phyloP scores from a whole-genome alignment of 2,329 filamentous ascomycete species.

The Ceratocystis albifundus region DNA sequence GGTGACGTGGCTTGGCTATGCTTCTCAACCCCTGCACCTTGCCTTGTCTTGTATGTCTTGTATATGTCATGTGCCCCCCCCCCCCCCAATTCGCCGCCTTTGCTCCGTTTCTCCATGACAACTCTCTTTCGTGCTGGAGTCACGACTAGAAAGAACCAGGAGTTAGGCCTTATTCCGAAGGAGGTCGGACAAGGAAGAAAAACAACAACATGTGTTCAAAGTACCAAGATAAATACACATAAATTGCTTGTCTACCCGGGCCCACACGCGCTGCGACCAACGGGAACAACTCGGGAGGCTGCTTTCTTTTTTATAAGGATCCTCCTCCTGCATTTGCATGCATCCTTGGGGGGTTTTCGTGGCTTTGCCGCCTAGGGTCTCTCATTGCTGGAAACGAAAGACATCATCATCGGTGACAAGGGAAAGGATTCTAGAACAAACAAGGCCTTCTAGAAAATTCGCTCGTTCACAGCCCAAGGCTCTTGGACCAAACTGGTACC shows the following conservation, averaged over 20 bases:
- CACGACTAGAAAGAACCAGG: too few relatives aligned
- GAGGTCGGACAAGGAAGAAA: neutral
- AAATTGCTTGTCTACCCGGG: neutral
- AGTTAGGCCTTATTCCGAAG: neutral
- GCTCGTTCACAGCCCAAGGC: neutral
- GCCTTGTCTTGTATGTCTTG: neutral
- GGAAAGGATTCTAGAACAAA: slow-evolving; percentile 1
- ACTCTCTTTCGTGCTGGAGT: too few relatives aligned
- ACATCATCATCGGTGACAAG: neutral
- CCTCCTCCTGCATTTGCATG: neutral
- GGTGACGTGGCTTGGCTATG: neutral
- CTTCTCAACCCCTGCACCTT: neutral
- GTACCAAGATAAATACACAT: neutral
- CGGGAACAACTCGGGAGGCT: slow-evolving; percentile 8
- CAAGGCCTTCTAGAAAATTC: neutral
- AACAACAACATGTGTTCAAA: neutral
- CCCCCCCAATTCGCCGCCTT: neutral
- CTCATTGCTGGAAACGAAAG: neutral
- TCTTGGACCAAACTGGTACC: neutral
- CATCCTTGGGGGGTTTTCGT: neutral
- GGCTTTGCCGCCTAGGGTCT: neutral
- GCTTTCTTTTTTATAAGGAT: neutral
- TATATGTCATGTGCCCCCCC: neutral
- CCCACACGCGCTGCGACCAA: slow-evolving; percentile 6
- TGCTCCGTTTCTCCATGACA: neutral